Percentiles rank a stretch among this genome's conserved stretches.
phyloP scores from a whole-genome alignment of 2,329 filamentous ascomycete genomes.

The Alternaria ethzedia region DNA sequence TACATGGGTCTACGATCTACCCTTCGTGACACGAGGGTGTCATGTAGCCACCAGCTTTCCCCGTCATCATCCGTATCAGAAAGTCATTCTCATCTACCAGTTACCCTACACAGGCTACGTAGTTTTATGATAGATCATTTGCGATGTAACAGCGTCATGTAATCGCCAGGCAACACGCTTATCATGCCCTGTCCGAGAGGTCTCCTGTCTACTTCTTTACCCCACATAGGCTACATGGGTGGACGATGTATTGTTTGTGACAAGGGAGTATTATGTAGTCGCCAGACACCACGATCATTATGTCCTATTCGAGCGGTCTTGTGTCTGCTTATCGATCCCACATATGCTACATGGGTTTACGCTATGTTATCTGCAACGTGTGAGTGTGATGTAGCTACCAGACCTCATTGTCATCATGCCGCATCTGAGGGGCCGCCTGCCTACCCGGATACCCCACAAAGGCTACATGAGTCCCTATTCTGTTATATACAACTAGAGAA shows the following conservation, averaged over 20 bases:
- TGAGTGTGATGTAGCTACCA: not conserved
- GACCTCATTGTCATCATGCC: not conserved
- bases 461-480: not conserved
- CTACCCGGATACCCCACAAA: not conserved
- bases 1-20: not conserved
- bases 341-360: not conserved
- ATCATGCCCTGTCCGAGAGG: not conserved
- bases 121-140: not conserved
- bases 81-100: not conserved
- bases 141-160: not conserved
- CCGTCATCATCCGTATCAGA: not conserved
- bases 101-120: not conserved
- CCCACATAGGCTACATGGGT: not conserved
- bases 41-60: not conserved
- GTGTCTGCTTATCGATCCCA: fast-evolving
- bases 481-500: not conserved
- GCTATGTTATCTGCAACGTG: not conserved
- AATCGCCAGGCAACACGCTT: not conserved
- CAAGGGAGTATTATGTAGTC: not conserved
- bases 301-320: not conserved
- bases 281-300: not conserved
- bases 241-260: not conserved
- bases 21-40: not conserved
- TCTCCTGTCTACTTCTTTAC: not conserved
- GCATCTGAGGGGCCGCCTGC: not conserved